Evolutionary conservation across 2,329 filamentous ascomycete species (phyloP).

Genomic region (Aspergillus hiratsukae): DNA sequence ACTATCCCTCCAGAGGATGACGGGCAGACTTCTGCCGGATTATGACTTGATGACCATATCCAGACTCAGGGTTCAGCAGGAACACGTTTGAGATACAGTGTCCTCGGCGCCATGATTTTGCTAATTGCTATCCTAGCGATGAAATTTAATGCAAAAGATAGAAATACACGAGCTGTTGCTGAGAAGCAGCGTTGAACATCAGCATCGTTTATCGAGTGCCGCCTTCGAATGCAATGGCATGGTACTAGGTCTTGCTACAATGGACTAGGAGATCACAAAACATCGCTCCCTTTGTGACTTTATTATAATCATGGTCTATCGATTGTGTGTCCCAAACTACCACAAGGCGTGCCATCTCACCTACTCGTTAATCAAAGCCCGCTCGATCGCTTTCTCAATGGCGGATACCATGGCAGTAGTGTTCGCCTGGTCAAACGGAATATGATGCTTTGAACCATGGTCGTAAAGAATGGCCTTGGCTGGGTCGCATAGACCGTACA

Average conservation of each 20-base stretch:
- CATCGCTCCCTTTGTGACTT: not conserved
- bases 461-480: conserved; percentile 30
- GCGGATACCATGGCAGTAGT: conserved; percentile 23
- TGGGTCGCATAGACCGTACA: conserved; percentile 33
- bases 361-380: conserved; percentile 13
- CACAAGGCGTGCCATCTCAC: not conserved
- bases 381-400: conserved; percentile 24
- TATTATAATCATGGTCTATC: not conserved
- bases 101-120: conserved; percentile 23
- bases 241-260: not conserved
- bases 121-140: conserved; percentile 19
- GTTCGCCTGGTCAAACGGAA: conserved; percentile 29
- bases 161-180: not conserved
- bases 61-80: not conserved
- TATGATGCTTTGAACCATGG: conserved; percentile 31
- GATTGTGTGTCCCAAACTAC: not conserved
- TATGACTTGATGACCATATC: conserved; percentile 28
- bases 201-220: not conserved
- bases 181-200: conserved; percentile 7
- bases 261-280: not conserved
- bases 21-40: conserved; percentile 21
- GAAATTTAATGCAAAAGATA: conserved; percentile 9
- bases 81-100: conserved; percentile 11
- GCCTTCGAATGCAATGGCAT: not conserved
- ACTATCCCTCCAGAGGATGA: conserved; percentile 47